Conservation (phyloP, 176 grass and related monocot species). For the Aegilops speltoides region DNA sequence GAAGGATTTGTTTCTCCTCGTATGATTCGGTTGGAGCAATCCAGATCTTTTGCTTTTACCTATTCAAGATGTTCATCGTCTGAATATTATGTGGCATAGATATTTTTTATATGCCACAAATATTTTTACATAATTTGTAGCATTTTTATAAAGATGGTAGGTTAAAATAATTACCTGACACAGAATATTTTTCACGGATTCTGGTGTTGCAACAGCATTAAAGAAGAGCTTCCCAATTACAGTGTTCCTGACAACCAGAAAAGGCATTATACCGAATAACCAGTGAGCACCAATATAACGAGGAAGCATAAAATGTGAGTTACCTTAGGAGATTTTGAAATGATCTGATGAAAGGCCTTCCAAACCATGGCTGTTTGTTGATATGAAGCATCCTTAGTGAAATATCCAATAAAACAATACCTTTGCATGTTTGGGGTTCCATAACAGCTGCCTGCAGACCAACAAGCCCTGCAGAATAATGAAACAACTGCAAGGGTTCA, state of each 20-base stretch:
- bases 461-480: conserved; percentile 68
- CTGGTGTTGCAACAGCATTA: conserved; percentile 83
- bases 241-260: conserved; percentile 68
- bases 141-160: neutral
- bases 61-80: neutral
- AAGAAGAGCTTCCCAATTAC: conserved; percentile 85
- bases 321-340: conserved; percentile 92
- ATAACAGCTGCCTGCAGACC: conserved; percentile 81
- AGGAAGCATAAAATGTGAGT: conserved; percentile 7
- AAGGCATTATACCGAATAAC: conserved; percentile 25
- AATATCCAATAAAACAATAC: conserved; percentile 87
- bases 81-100: neutral
- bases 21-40: neutral
- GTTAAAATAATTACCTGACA: conserved; percentile 60
- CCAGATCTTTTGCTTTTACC: neutral
- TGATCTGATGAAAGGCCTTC: conserved; percentile 82
- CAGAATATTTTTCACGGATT: conserved; percentile 90
- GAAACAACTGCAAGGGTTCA: neutral
- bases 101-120: neutral
- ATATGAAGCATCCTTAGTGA: conserved; percentile 97
- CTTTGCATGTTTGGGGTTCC: conserved; percentile 70
- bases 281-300: neutral
- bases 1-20: neutral
- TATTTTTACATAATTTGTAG: too few relatives aligned
- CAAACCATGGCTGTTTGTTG: conserved; percentile 95